Evolutionary conservation across 768 basidiomycete species (phyloP).

Genomic region (Rhodocollybia butyracea): DNA sequence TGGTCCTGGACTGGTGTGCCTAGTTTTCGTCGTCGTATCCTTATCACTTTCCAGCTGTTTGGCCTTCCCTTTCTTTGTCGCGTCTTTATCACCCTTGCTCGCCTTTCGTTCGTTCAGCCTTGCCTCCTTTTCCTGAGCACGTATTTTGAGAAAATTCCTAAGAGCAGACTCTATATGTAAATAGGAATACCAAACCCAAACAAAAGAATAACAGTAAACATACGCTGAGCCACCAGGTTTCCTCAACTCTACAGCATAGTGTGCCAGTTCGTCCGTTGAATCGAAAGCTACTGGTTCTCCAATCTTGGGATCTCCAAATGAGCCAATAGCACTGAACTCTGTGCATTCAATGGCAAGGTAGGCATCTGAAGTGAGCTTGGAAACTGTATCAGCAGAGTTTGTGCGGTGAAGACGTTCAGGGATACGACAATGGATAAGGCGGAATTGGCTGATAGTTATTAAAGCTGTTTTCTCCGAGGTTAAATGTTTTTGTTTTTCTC

Average conservation of each 20-base stretch:
- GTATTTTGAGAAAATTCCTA: slow-evolving; percentile 4
- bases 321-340: not conserved
- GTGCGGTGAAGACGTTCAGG: not conserved
- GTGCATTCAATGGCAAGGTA: slow-evolving; percentile 2
- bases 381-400: not conserved
- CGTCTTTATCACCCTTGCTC: not conserved
- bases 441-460: not conserved
- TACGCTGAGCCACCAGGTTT: slow-evolving; percentile 3
- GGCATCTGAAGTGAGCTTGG: not conserved
- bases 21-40: no score
- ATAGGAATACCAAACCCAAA: no score
- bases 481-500: not conserved
- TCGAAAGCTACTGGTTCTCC: not conserved
- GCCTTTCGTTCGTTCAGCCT: not conserved
- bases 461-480: slow-evolving; percentile 1
- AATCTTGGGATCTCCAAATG: slow-evolving; percentile 4
- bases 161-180: not conserved
- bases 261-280: not conserved
- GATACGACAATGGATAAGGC: not conserved
- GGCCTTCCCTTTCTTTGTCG: no score
- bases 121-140: not conserved
- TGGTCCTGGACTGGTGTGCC: no score
- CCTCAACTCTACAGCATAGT: not conserved
- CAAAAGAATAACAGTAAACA: not conserved
- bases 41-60: not conserved